Base-by-base conservation (phyloP, 495 filamentous ascomycete genomes). In the Aspergillus wentii region DNA sequence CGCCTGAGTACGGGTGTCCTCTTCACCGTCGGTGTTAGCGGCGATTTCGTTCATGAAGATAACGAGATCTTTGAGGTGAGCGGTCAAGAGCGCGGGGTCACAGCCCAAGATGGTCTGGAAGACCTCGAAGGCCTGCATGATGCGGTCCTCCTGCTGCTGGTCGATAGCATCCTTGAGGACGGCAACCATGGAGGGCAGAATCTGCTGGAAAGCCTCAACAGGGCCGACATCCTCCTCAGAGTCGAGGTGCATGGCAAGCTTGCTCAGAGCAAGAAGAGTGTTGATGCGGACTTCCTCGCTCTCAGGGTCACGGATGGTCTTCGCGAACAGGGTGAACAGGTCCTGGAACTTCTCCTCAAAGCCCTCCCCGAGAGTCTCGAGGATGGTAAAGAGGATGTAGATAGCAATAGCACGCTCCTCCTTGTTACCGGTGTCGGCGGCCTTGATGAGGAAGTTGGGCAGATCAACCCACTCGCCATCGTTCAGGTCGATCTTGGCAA, bases 81-180 rank as follows among this genome's bases (percentile, higher is more conserved):
- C 71, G 41, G 80, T 85, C 17, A 96, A 66, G 19, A 97, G 71
- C n/a, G 83, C 75, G 17, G 83, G 80, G 51, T 97, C 90, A 56
- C 86, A 94, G 42, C 86, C 86, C 20, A 98, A 73, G 41, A 97
- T 77, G 21, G 86, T 95, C 66, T 98, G 94, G 75, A 98, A 95
- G 35, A 96, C 90, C 60, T 98, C 92, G 52, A 98, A 98, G 5
- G 83, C 83, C 52, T 91, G 84, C 62, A 87, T 85, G 33, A 83
- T 76, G 43, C 82, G 83, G 48, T 94, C 90, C 43, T 95, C 91
- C 52, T 97, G 82, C 7, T 78, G 74, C 19, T 74, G 71, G 46
- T 84, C 75, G 36, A 97, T 80, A 16, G 85, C 76, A 31, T 80
- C 72, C 70, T 95, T 91, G 33, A 98, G 75, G 8, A 96, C 85